Evolutionary conservation across 768 basidiomycete species (phyloP).

Genomic region (Tylopilus balloui): DNA sequence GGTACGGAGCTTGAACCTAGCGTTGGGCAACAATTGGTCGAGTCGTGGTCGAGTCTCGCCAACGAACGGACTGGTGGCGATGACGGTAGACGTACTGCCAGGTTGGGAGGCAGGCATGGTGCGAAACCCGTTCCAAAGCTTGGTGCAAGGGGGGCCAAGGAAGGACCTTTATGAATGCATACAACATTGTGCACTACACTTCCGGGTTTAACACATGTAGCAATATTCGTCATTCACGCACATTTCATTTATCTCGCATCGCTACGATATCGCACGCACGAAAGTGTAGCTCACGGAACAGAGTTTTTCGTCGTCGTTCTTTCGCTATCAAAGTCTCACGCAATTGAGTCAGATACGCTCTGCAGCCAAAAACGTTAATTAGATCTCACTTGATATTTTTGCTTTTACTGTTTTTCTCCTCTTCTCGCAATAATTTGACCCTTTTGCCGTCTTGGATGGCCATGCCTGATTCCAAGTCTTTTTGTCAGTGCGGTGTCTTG

Average conservation of each 20-base stretch:
- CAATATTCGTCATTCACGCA: background rate
- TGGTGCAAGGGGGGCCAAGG: background rate
- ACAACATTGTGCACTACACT: too few species aligned
- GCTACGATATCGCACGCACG: too few species aligned
- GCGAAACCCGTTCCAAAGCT: constrained; percentile 1
- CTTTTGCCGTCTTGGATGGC: too few species aligned
- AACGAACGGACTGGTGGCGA: constrained; percentile 7
- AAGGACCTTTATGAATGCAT: background rate
- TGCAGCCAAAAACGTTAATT: background rate
- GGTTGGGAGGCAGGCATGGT: background rate
- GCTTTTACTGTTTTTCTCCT: too few species aligned
- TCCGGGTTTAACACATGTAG: background rate
- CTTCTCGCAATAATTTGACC: background rate
- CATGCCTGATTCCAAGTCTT: too few species aligned
- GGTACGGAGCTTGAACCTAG: constrained; percentile 89
- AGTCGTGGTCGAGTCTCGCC: constrained; percentile 56
- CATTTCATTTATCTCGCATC: background rate
- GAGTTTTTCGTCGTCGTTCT: background rate
- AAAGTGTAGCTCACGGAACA: background rate
- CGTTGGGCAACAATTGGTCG: constrained; percentile 62
- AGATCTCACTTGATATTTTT: background rate
- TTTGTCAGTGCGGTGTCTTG: too few species aligned
- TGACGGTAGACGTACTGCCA: background rate
- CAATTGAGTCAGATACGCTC: background rate
- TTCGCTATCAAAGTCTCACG: background rate